Evolutionary conservation across 2,329 filamentous ascomycete species (phyloP), one percentile per base, ranked within the genome.

Genomic region (Capronia coronata): DNA sequence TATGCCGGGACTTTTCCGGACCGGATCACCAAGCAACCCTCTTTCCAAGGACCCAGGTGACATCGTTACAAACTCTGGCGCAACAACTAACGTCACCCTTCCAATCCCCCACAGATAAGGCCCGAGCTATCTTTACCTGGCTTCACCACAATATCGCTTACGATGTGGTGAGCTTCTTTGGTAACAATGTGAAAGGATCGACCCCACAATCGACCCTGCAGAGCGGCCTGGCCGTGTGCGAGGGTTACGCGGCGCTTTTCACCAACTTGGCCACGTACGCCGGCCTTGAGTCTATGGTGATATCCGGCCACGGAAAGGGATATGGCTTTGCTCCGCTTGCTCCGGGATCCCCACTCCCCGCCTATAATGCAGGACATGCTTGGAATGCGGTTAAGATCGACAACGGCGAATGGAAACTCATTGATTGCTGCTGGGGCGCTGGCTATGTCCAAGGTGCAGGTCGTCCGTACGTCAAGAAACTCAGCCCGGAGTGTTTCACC

Each of bases 371-470:
- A 0, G 75, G 79, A 1, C 91, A 97, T 67, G 91, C 93, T 0
- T 96, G 93, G 93, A 96, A 95, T 62, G 90, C 86, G 0, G 87
- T 96, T 5, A 78, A 81, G 44, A 88, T 97, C 51, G 91, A 97
- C 61, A 79, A 82, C 21, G 87, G 87, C 1, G 79, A 82, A 57
- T 97, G 91, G 91, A 95, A 96, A 68, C 76, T 97, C 1, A 71
- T 97, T 42, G 93, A 98, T 62, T 69, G 85, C 0, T 97, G 91
- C 64, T 98, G 93, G 93, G 93, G 93, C 32, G 87, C 91, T 0
- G 91, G 91, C 1, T 73, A 79, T 54, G 68, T 94, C 7, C 68
- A 74, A 37, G 72, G 71, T 1, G 52, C 66, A 62, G 73, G 72
- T 13, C 68, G 76, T 49, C 67, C 72, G 1, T 96, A 89, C 68